Base-by-base conservation (phyloP, 805 yeast species). In the Nakazawaea populi region DNA sequence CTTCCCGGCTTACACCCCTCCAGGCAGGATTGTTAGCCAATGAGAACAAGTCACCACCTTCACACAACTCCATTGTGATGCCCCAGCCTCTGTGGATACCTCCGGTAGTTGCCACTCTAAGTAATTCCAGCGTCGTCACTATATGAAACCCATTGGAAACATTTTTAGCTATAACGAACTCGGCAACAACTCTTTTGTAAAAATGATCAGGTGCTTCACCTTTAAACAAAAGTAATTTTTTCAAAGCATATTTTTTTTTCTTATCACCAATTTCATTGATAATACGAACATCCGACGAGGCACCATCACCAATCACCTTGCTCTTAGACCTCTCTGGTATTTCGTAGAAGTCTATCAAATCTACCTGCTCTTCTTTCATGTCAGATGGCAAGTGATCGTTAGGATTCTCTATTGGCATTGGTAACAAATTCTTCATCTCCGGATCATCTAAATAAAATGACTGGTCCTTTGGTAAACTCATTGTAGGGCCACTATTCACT, bases 1-100 rank as follows among this genome's bases (percentile, higher is more conserved):
- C 90, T 27, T 51, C 60, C 4, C 76, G 53, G 10, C 76, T 71
- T 1, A 75, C 60, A 40, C 75, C 58, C 58, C 76, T 80, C 89
- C 90, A 86, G 12, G 81, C 83, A 0, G 81, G 70, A 55, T 75
- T 74, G 36, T 73, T 67, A 47, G 85, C 77, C 45, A 79, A 60
- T 51, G 75, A 72, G 58, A 81, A 81, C 44, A 86, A 65, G 63
- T 86, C 94, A 46, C 84, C 84, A 27, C 77, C 79, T 24, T 65
- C 66, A 57, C 89, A 84, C 48, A 67, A 75, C 55, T 84, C 88
- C 74, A 86, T 69, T 3, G 83, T 74, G 62, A 86, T 77, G 2
- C 92, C 94, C 94, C 94, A 87, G 2, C 88, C 85, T 55, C 90
- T 69, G 1, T 78, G 73, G 53, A 83, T 64, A 42, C 65, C 70